phyloP scores from a whole-genome alignment of 306 rosid genomes.

The Malus sieversii region DNA sequence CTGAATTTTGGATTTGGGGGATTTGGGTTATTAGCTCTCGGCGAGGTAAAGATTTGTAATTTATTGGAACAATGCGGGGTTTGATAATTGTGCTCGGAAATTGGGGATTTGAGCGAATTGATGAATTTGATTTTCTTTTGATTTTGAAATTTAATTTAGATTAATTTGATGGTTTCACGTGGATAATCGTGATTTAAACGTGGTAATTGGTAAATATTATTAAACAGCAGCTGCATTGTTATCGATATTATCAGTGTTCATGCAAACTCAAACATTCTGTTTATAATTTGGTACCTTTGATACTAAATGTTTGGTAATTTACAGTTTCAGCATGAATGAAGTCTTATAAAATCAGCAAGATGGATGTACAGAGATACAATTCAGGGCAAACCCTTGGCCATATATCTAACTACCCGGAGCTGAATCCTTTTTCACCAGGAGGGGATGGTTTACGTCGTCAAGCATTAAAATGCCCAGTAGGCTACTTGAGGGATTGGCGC shows the following conservation, averaged over 20 bases:
- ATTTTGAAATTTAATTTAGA: not conserved
- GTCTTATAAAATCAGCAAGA: not conserved
- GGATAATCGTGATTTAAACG: not conserved
- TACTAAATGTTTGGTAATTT: not conserved
- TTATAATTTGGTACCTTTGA: not conserved
- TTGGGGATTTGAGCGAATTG: not conserved
- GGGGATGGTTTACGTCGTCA: slow-evolving; percentile 7
- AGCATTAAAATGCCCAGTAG: not conserved
- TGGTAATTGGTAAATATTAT: not conserved
- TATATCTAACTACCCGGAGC: not conserved
- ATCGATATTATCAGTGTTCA: not conserved
- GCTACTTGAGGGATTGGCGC: slow-evolving; percentile 21
- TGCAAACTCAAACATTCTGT: not conserved
- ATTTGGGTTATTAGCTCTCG: not conserved
- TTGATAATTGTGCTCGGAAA: not conserved
- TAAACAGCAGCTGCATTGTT: not conserved
- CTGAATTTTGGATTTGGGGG: not conserved
- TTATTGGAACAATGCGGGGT: not conserved
- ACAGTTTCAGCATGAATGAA: slow-evolving; percentile 10
- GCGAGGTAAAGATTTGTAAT: not conserved
- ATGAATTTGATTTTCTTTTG: not conserved
- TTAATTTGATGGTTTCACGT: not conserved
- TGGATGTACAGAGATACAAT: not conserved
- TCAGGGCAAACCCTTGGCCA: not conserved
- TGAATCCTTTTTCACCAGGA: not conserved